Evolutionary conservation across 2,329 filamentous ascomycete species (phyloP).

Genomic region (Conoideocrella luteorostrata): DNA sequence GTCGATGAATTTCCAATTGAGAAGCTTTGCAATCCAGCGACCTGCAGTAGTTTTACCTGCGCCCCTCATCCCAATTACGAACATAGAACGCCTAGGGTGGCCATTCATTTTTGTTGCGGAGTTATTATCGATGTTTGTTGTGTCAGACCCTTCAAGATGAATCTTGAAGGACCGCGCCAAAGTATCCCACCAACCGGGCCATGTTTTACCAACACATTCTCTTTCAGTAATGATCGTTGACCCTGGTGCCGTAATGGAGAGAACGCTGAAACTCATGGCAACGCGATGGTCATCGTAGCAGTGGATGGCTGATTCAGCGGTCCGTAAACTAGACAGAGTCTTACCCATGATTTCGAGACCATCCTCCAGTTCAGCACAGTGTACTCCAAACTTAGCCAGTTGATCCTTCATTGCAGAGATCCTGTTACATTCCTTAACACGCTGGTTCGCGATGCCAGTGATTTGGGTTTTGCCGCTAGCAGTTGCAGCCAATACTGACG

Average conservation of each 20-base stretch:
- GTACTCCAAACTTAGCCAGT: constrained; percentile 86
- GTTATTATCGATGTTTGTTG: constrained; percentile 16
- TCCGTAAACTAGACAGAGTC: constrained; percentile 38
- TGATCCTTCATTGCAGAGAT: constrained; percentile 94
- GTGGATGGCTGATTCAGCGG: constrained; percentile 64
- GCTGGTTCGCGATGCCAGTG: constrained; percentile 91
- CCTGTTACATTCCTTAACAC: constrained; percentile 96
- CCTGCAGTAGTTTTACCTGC: constrained; percentile 95
- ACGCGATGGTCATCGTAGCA: constrained; percentile 98
- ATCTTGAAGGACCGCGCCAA: constrained; percentile 73
- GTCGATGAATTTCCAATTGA: constrained; percentile 75
- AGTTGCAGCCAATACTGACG: constrained; percentile 86
- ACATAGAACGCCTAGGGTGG: constrained; percentile 59
- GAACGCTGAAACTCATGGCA: constrained; percentile 95
- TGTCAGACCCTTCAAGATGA: constrained; percentile 67
- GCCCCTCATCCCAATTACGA: constrained; percentile 95
- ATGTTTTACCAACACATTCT: constrained; percentile 93
- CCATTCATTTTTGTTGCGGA: constrained; percentile 6
- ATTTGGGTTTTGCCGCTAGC: constrained; percentile 80
- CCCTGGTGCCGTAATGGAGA: constrained; percentile 64
- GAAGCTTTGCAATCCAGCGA: constrained; percentile 69
- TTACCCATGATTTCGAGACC: constrained; percentile 71
- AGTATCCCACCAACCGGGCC: constrained; percentile 98
- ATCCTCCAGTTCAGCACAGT: constrained; percentile 82
- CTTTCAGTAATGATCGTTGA: constrained; percentile 78